Evolutionary conservation across 2,329 filamentous ascomycete species (phyloP).

Genomic region (Aspergillus cejpii): DNA sequence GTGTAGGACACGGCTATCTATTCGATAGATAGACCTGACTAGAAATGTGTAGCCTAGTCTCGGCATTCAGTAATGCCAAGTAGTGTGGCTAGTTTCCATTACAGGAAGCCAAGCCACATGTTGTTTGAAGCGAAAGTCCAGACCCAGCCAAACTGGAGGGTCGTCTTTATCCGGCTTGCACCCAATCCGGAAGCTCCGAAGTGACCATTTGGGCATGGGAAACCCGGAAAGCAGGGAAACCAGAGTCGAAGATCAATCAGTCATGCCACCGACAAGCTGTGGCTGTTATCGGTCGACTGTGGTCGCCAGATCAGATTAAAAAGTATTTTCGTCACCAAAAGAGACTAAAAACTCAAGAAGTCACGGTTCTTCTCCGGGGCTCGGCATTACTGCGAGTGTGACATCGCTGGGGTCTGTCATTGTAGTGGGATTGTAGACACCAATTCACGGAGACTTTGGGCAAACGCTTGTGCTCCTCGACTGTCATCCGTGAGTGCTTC

Average conservation of each 20-base stretch:
- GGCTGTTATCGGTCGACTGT: too few species aligned
- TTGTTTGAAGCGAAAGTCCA: neutral
- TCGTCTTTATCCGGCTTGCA: neutral
- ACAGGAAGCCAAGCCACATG: neutral
- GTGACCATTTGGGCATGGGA: constrained; percentile 1
- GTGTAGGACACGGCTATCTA: too few species aligned
- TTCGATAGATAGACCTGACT: too few species aligned
- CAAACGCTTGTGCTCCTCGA: constrained; percentile 30
- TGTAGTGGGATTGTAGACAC: constrained; percentile 15
- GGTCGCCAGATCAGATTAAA: too few species aligned
- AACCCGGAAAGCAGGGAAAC: too few species aligned
- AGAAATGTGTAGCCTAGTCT: neutral
- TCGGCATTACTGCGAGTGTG: constrained; percentile 16
- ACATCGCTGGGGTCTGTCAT: constrained; percentile 16
- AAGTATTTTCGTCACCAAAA: too few species aligned
- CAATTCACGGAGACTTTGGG: constrained; percentile 16
- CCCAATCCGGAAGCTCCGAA: neutral
- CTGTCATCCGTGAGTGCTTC: constrained; percentile 27
- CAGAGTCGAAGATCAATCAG: too few species aligned
- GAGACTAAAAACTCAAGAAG: too few species aligned
- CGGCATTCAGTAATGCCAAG: neutral
- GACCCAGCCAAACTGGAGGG: neutral
- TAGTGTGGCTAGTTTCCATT: neutral
- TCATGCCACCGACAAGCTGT: too few species aligned
- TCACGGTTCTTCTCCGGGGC: constrained; percentile 18